phyloP scores from a whole-genome alignment of 164 flowering plant species.

The Litsea cubeba region DNA sequence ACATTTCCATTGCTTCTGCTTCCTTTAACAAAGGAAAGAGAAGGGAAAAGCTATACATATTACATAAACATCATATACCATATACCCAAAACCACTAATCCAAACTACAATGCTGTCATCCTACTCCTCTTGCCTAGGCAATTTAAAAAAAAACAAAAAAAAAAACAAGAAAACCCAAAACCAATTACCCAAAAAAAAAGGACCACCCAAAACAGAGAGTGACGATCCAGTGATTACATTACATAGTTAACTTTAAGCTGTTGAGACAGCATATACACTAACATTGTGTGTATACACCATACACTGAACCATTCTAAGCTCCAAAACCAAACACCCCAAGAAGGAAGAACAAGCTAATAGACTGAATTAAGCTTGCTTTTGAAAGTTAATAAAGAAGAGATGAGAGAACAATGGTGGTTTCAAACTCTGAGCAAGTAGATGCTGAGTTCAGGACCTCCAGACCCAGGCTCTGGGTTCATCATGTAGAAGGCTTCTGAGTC shows the following conservation, averaged over 20 bases:
- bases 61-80: not conserved
- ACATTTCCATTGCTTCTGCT: conserved; percentile 1
- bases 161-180: not conserved
- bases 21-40: not conserved
- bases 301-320: not conserved
- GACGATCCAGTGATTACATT: not conserved
- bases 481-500: conserved; percentile 95
- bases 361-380: not conserved
- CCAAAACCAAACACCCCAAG: conserved; percentile 1
- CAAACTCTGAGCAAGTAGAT: conserved; percentile 76
- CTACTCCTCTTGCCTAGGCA: not conserved
- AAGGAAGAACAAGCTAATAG: not conserved
- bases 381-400: not conserved
- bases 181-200: not conserved
- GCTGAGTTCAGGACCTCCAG: conserved; percentile 88
- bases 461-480: conserved; percentile 77
- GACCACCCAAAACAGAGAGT: not conserved
- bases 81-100: not conserved
- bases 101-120: not conserved
- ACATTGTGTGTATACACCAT: not conserved
- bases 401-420: not conserved
- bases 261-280: not conserved
- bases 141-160: not conserved
- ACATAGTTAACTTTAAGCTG: not conserved
- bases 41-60: conserved; percentile 3